Percentiles rank a stretch among this genome's conserved stretches.
Conservation (phyloP, 2,329 filamentous ascomycete genomes). For the Ophiostoma australiae region DNA sequence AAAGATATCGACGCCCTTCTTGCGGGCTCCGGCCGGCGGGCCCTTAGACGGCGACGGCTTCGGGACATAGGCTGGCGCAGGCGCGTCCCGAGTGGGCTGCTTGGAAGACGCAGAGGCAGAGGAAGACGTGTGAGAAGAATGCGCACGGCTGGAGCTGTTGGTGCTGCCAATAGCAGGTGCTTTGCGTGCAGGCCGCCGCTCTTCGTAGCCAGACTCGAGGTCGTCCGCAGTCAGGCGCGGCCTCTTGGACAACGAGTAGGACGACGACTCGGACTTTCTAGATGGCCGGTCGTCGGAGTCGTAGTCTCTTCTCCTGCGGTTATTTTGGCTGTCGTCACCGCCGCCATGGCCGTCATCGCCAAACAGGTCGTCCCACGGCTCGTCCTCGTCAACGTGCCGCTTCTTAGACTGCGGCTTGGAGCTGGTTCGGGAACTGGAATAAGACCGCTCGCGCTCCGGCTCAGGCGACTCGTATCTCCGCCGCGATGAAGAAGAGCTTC, state of each 20-base stretch:
- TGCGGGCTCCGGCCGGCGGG: constrained; percentile 24
- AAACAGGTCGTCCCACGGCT: constrained; percentile 24
- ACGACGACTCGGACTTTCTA: constrained; percentile 12
- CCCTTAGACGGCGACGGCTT: constrained; percentile 5
- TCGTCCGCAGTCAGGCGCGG: constrained; percentile 23
- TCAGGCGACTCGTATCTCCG: constrained; percentile 24
- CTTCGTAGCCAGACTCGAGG: constrained; percentile 18
- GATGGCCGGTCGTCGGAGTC: constrained; percentile 16
- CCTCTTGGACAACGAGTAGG: constrained; percentile 20
- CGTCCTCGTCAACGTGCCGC: constrained; percentile 21
- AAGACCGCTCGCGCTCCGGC: background rate
- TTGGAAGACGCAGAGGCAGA: background rate
- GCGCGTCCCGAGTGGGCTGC: background rate
- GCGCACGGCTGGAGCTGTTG: background rate
- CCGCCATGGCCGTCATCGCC: constrained; percentile 25
- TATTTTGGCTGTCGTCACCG: constrained; percentile 25
- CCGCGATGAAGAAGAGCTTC: background rate
- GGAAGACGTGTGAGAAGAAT: background rate
- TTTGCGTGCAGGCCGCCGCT: background rate
- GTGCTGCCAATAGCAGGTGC: background rate
- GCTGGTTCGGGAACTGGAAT: background rate
- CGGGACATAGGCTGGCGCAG: background rate
- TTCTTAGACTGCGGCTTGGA: background rate
- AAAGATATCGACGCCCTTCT: constrained; percentile 47
- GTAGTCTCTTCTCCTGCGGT: constrained; percentile 20